Evolutionary conservation across 2,329 filamentous ascomycete species (phyloP), one percentile per base, ranked within the genome.

Genomic region (Calonectria montana): DNA sequence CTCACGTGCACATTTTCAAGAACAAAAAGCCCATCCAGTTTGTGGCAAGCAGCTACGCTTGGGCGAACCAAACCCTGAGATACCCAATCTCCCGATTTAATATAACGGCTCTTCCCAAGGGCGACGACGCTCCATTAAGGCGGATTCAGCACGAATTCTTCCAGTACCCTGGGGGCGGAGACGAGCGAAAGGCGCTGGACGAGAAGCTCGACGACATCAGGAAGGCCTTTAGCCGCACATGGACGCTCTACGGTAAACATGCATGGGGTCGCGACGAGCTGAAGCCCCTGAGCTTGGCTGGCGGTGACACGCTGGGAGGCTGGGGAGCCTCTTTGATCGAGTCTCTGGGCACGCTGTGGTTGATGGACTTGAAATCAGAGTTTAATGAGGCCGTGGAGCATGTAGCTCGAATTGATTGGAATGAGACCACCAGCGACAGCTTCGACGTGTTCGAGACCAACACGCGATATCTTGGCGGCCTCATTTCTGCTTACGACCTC

Each of bases 391-490:
- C 91, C 2, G 89, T 91, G 1, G 82, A 86, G 68, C 89, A 87
- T 4, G 87, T 91, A 6, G 82, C 87, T 4, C 70, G 72, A 5
- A 67, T 79, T 67, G 74, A 79, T 4, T 93, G 92, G 80, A 86
- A 88, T 2, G 86, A 83, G 0, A 88, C 88, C 0, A 80, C 74
- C 0, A 74, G 72, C 3, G 65, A 74, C 7, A 71, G 86, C 23
- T 88, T 93, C 73, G 92, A 92, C 63, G 82, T 93, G 1, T 93
- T 93, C 69, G 92, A 94, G 81, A 93, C 91, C 0, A 93, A 89
- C 2, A 93, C 93, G 70, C 87, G 92, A 39, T 93, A 93, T 78
- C 86, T 94, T 0, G 92, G 92, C 18, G 92, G 92, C 3, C 86
- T 93, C 63, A 78, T 94, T 59, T 89, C 89, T 12, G 91, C 92